A percentile compares a stretch with the other conserved stretches of the same genome.
Evolutionary conservation across 148 eudicot genomes (phyloP).

Genomic region (Polygonum maritimum): DNA sequence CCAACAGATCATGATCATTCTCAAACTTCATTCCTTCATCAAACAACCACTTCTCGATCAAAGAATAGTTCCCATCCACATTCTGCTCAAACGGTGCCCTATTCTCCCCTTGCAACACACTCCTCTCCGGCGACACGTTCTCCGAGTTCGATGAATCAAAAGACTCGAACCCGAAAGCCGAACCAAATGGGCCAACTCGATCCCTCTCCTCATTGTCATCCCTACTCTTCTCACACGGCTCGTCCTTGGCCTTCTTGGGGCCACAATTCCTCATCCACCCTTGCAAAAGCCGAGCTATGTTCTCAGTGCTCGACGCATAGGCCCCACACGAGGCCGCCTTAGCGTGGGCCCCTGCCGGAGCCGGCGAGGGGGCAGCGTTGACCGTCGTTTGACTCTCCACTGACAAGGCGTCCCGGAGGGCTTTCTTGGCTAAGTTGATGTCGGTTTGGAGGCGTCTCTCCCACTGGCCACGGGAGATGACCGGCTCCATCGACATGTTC

Average conservation of each 20-base stretch:
- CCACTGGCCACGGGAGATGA: conserved; percentile 8
- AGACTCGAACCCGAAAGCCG: conserved; percentile 24
- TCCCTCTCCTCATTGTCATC: not conserved
- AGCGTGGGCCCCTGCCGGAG: not conserved
- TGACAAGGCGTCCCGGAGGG: conserved; percentile 2
- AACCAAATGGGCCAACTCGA: conserved; percentile 13
- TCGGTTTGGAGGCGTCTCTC: conserved; percentile 9
- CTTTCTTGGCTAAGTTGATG: conserved; percentile 7
- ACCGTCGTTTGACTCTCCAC: not conserved
- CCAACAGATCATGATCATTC: conserved; percentile 2
- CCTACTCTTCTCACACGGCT: conserved; percentile 10
- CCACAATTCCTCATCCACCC: conserved; percentile 21
- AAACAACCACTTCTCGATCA: conserved; percentile 33
- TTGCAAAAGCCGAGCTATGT: conserved; percentile 29
- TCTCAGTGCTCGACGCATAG: conserved; percentile 32
- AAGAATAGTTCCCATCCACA: conserved; percentile 8
- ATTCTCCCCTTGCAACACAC: conserved; percentile 21
- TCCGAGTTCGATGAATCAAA: conserved; percentile 21
- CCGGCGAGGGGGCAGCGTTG: conserved; percentile 7
- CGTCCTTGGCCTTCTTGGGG: conserved; percentile 14
- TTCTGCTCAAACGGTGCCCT: conserved; percentile 12
- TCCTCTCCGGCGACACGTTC: conserved; percentile 17
- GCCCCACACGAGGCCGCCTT: conserved; percentile 1
- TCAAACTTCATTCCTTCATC: conserved; percentile 17
- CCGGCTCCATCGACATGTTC: not conserved